These are phyloP conservation scores for Colletotrichum cordylinicola DNA, from an alignment of 2,329 filamentous ascomycete species.

Conservation along the genomic window DNA sequence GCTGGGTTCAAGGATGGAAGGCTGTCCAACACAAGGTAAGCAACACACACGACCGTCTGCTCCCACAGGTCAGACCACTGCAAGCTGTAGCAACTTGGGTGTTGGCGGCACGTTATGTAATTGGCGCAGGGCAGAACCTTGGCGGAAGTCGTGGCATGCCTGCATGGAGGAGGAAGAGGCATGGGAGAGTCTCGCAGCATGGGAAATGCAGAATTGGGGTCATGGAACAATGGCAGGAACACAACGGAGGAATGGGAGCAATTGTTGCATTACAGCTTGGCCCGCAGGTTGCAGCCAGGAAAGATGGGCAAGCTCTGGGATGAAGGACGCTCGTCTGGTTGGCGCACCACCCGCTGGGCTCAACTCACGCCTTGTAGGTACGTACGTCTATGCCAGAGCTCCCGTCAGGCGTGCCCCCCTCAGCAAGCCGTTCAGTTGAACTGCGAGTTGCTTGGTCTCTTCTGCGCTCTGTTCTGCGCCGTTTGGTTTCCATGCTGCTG, in stretches of 20 bases:
- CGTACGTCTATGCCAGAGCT: constrained; percentile 7
- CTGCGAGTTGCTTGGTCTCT: constrained; percentile 6
- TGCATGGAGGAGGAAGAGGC: not conserved
- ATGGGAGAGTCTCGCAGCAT: constrained; percentile 3
- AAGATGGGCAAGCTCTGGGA: not conserved
- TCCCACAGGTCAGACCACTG: not conserved
- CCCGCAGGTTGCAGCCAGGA: not conserved
- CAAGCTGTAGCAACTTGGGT: not conserved
- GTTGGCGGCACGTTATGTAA: not conserved
- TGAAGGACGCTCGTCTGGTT: not conserved
- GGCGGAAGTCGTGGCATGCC: constrained; percentile 7
- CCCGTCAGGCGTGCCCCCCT: not conserved
- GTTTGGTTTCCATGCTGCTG: not conserved
- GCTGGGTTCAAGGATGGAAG: not conserved
- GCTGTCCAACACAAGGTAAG: not conserved
- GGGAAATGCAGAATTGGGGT: constrained; percentile 4
- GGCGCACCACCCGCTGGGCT: not conserved
- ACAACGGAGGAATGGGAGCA: not conserved
- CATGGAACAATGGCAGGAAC: not conserved
- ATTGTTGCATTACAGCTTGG: not conserved
- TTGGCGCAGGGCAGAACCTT: constrained; percentile 8
- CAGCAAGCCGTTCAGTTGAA: not conserved
- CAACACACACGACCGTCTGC: not conserved
- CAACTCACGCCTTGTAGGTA: not conserved
- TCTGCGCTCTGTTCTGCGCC: not conserved